Base-by-base conservation (phyloP, 1,139 yeast species). In the Hansenula lynferdii region DNA sequence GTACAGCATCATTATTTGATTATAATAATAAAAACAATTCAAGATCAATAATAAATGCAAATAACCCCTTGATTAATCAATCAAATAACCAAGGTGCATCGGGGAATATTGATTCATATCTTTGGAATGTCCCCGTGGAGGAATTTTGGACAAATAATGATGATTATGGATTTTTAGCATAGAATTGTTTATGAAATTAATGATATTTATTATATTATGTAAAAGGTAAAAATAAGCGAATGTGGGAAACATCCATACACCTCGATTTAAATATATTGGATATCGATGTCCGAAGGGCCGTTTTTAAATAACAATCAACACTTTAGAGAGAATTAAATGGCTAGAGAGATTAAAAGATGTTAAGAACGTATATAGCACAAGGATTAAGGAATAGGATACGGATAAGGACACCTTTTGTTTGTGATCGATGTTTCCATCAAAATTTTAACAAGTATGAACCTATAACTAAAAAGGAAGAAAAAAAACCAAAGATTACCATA, bases 141-240 rank as follows among this genome's bases (percentile, higher is more conserved):
- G 73, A 69, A 34, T 62, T 69, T 34, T 69, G 74, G 73, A 59
- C 60, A 7, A 62, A 62, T 34, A 61, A 60, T 16, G 70, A 64
- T 40, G 72, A 69, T 43, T 65, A 67, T 43, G 73, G 71, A 7
- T 69, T 69, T 42, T 44, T 67, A 26, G 64, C 71, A 3, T 66
- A 38, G 9, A 8, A n/a, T 24, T 5, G 7, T 15, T 12, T 11
- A 6, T 8, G 19, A 15, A 15, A 27, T 12, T 6, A 5, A 18
- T 8, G 5, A 15, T 26, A 12, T 10, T 8, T 26, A 26, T 23
- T 23, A 27, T 7, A 16, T 8, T n/a, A n/a, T n/a, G n/a, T n/a
- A n/a, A n/a, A 10, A 5, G 29, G 19, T 8, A 10, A 27, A 10
- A 6, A 16, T 27, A 27, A 27, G 29, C 29, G 29, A 27, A n/a